Evolutionary conservation across 2,329 filamentous ascomycete species (phyloP).

Genomic region (Cryphonectria nitschkei): DNA sequence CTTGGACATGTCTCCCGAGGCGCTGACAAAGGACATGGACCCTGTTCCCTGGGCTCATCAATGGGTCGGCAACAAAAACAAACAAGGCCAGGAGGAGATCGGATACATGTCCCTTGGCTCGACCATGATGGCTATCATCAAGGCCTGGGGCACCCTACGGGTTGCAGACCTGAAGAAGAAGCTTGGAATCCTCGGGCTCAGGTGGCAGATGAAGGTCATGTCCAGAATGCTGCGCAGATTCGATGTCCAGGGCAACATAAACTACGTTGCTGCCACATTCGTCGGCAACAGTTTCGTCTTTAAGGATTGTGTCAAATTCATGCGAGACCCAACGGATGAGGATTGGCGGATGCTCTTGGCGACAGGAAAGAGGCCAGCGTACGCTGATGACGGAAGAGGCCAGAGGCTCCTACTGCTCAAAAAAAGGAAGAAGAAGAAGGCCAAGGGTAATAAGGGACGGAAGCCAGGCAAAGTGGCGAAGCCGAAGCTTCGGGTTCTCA

Average conservation of each 20-base stretch:
- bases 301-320: constrained; percentile 65
- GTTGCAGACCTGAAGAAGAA: constrained; percentile 62
- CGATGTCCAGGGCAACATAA: constrained; percentile 57
- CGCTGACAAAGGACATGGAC: constrained; percentile 47
- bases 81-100: constrained; percentile 39
- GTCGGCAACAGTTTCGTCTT: constrained; percentile 53
- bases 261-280: constrained; percentile 61
- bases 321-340: constrained; percentile 57
- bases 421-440: constrained; percentile 22
- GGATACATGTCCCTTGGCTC: constrained; percentile 62
- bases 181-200: constrained; percentile 57
- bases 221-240: constrained; percentile 63
- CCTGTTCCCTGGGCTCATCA: constrained; percentile 59
- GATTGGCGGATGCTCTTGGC: constrained; percentile 61
- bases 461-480: constrained; percentile 11
- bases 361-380: constrained; percentile 47
- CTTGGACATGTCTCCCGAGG: constrained; percentile 39
- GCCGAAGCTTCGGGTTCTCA: constrained; percentile 17
- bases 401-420: constrained; percentile 22
- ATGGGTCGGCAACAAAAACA: constrained; percentile 57
- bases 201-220: constrained; percentile 63
- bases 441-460: constrained; percentile 12
- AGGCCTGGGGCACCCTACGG: constrained; percentile 62
- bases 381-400: constrained; percentile 31
- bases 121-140: constrained; percentile 59